Evolutionary conservation across 2,329 filamentous ascomycete genomes (phyloP), one percentile per base, ranked within the genome.

Genomic region (Penicillium sp.): DNA sequence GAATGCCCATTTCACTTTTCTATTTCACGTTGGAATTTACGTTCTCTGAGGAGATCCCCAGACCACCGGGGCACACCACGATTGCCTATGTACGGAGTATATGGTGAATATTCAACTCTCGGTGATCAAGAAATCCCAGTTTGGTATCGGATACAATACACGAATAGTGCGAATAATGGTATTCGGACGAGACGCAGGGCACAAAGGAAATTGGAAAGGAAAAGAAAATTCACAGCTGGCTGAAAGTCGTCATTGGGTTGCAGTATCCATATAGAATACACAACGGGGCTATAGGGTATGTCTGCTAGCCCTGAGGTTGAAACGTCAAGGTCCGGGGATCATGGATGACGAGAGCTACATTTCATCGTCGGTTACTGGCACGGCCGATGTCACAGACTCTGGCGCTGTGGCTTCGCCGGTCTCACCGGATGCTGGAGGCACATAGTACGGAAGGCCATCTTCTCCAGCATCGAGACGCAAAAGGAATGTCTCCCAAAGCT

Each of bases 401-500:
- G 45, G 14, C 13, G 46, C 1, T 26, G 24, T 31, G 34, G 58
- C 49, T 31, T 58, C 52, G 10, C 51, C 52, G 23, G 44, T 40
- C 39, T 56, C 53, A 11, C 47, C 51, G 27, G 50, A 42, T 34
- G 57, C 50, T 4, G 60, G 48, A n/a, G 63, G 62, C 18, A 65
- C 64, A 49, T 68, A 73, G 47, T 71, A 77, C 3, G 72, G 70
- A 44, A 74, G 70, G 5, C 75, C 88, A 55, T 95, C 89, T 49
- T 97, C 91, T 60, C 95, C 91, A 7, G 89, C 87, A 65, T 98
- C 93, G 35, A 98, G 77, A 67, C 96, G 93, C 78, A 97, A 85
- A 42, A 98, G 77, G 74, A 95, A 98, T 0, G 93, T 97, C 72
- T 98, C 93, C 93, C 93, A 98, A 52, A 97, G 85, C 71, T 98